Evolutionary conservation across 83 land plant genomes (phyloP).

Genomic region (Isoetes engelmannii): DNA sequence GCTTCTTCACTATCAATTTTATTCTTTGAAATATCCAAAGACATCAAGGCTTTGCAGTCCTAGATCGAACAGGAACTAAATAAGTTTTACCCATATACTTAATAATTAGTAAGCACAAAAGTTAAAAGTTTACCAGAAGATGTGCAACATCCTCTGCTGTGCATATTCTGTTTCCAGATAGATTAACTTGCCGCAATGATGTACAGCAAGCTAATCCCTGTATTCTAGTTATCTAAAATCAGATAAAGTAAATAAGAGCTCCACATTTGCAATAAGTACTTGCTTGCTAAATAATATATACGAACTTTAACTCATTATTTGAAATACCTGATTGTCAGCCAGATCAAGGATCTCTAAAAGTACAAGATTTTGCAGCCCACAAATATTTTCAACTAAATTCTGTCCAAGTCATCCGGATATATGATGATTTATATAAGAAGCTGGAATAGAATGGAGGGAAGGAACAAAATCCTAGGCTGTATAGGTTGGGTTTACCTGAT

Average conservation of each 20-base stretch:
- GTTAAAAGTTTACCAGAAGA: conserved; percentile 15
- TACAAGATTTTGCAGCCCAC: conserved; percentile 30
- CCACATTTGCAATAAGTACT: no score
- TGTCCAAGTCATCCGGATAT: no score
- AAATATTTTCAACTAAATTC: conserved; percentile 30
- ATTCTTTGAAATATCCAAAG: conserved; percentile 41
- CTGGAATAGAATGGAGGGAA: no score
- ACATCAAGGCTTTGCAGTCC: conserved; percentile 34
- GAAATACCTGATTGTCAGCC: conserved; percentile 35
- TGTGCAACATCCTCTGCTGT: conserved; percentile 24
- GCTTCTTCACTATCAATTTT: conserved; percentile 36
- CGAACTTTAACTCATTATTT: not conserved
- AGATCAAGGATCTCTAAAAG: conserved; percentile 31
- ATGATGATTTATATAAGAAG: no score
- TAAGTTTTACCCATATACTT: no score
- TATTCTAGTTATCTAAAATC: conserved; percentile 24
- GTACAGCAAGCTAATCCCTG: conserved; percentile 24
- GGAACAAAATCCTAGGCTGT: not conserved
- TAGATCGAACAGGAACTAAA: not conserved
- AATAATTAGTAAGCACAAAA: no score
- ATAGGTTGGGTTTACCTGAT: conserved; percentile 19
- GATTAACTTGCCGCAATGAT: conserved; percentile 26
- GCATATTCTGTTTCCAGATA: conserved; percentile 34
- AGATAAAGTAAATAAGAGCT: no score
- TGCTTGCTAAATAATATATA: not conserved